A percentile compares a stretch with the other conserved stretches of the same genome.
phyloP scores from a whole-genome alignment of 2,329 filamentous ascomycete genomes.

The Colletotrichum aenigma region DNA sequence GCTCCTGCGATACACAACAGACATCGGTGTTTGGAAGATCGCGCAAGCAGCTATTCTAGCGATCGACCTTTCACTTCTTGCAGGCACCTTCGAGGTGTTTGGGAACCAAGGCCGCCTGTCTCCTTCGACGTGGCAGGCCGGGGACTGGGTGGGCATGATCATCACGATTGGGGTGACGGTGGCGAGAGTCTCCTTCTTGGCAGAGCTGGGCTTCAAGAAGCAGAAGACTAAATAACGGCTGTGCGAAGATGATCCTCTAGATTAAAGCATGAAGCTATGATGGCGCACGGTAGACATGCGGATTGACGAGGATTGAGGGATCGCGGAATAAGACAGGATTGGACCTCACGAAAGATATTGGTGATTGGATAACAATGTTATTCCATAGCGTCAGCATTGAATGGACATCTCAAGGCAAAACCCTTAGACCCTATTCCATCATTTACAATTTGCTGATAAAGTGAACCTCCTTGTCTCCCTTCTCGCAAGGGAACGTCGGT shows the following conservation, averaged over 20 bases:
- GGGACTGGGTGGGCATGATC: neutral
- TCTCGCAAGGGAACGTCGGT: neutral
- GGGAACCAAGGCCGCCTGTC: slow-evolving; percentile 15
- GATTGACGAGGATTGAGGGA: too few relatives aligned
- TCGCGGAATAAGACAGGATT: too few relatives aligned
- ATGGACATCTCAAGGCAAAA: neutral
- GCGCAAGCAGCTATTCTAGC: slow-evolving; percentile 24
- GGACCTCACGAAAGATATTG: too few relatives aligned
- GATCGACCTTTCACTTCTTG: slow-evolving; percentile 24
- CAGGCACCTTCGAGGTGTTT: slow-evolving; percentile 18
- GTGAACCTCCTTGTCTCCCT: neutral
- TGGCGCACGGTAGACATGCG: too few relatives aligned
- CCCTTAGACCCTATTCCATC: neutral
- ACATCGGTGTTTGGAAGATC: slow-evolving; percentile 23
- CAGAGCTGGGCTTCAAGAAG: neutral
- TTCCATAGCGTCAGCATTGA: neutral
- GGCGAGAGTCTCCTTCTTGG: neutral
- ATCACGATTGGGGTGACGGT: neutral
- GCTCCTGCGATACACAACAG: slow-evolving; percentile 22
- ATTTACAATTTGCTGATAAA: neutral
- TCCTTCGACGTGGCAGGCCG: neutral
- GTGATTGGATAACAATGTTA: neutral
- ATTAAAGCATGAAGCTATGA: too few relatives aligned
- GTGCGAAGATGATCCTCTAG: too few relatives aligned
- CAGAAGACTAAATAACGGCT: neutral